Evolutionary conservation across 2,329 filamentous ascomycete genomes (phyloP), one percentile per base, ranked within the genome.

Genomic region (Lachnellula subtilissima): DNA sequence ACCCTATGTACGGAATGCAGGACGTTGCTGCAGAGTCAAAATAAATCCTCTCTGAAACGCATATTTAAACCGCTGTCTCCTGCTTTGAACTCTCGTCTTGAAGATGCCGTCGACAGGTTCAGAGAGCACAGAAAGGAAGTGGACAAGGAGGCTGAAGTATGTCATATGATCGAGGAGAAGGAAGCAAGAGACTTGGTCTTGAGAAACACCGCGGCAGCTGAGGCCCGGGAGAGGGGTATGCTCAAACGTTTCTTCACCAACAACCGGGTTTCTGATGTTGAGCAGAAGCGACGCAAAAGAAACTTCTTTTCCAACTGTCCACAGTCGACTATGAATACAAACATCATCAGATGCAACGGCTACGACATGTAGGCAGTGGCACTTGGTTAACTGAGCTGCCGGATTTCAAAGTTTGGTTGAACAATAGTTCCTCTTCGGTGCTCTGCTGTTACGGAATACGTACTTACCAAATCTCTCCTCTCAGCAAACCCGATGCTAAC

Each of bases 1-100:
- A 47, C 32, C 7, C 23, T 62, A 8, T 64, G 60, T 25, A 52
- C 37, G 0, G 45, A 62, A 11, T 59, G 61, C 19, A 39, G 52
- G 12, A 50, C 40, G 12, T 35, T 49, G 17, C 25, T 61, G 0
- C 52, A 37, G 7, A 25, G 45, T 5, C 59, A 63, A 25, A 51
- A 56, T 11, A 50, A 50, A n/a, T 59, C 53, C 5, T 42, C 39
- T 5, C 12, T 58, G 4, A 52, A 54, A 19, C 50, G 55, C 40
- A 9, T 58, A 5, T 35, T 57, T 2, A 58, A 59, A 11, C 56
- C 59, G 5, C 19, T 61, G 14, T 36, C 52, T 8, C 35, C 53
- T 14, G 37, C 37, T 40, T 17, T 40, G n/a, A 50, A 57, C 7
- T n/a, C 25, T 2, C 52, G 50, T 14, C 50, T 57, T 19, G 55